Base-by-base conservation (phyloP, 2,329 filamentous ascomycete species). In the Corniculantispora saksenae region DNA sequence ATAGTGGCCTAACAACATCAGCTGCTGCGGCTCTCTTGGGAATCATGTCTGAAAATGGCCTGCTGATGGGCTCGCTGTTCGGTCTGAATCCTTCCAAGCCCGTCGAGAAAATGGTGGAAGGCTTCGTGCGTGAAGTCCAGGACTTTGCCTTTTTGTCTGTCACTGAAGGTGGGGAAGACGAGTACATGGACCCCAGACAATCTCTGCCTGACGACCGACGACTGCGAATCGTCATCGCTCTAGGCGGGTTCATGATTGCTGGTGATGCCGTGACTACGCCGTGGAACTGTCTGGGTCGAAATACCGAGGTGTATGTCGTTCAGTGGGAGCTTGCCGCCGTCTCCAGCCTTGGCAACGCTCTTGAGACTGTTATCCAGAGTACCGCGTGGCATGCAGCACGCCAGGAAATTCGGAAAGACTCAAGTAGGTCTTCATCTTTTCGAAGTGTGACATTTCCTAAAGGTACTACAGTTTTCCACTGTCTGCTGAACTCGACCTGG, bases 51-150 rank as follows among this genome's bases (percentile, higher is more conserved):
- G 89, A 94, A 45, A 95, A 91, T 67, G 87, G 89, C 6, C 85
- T 95, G 19, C 82, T 93, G 50, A 90, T 97, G 35, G 94, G 94
- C 19, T 88, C 91, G 45, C 80, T 98, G 47, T 97, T 98, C 72
- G 95, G 95, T 10, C 92, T 95, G n/a, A 97, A 96, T 73, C 91
- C 91, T 51, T 89, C 90, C 1, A 87, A 89, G 43, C 94, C 97
- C 83, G 91, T 91, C 0, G 88, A 89, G 61, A 90, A 93, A 75
- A 92, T 94, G 83, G 91, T 97, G 83, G 92, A 97, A 69, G 84
- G 89, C n/a, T 97, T 96, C 74, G 86, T 91, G 13, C 89, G 88
- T 70, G 93, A 97, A 69, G 89, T 98, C 19, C 88, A 92, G 71
- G 94, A 98, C 73, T 97, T 97, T 76, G 92, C 88, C 0, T 92